Base-by-base conservation (phyloP, 352 stramenopile genomes). In the Pythium aristosporum region DNA sequence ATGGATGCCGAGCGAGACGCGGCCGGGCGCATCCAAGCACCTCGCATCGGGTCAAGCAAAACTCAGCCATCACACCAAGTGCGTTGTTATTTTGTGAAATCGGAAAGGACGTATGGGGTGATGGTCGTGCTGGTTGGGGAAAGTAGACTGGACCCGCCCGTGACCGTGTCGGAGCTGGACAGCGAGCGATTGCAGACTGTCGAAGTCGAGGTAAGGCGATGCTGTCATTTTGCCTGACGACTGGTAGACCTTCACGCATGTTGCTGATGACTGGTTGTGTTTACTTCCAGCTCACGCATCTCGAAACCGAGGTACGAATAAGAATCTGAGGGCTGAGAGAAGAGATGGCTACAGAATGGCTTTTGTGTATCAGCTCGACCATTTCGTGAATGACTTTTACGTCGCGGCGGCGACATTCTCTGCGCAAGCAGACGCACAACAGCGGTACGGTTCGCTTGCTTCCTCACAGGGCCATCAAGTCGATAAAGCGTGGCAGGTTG, bases 351-450 rank as follows among this genome's bases (percentile, higher is more conserved):
- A 30, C 25, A 30, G 25, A 30, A 39, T 39, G 34, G 34, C 34
- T n/a, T 20, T 23, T 16, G 5, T 51, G 21, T 18, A 52, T 52
- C 11, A 89, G 79, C 76, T 89, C 61, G 58, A 85, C 18, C 74
- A 75, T 48, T 87, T 90, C 23, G 69, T 90, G 7, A 58, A 79
- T 32, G 79, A 90, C 18, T 87, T 90, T 50, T 86, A 88, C 65
- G 65, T 87, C 4, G 74, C 76, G 4, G 74, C 81, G 0, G 76
- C 81, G 5, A 75, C 61, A 32, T 87, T 87, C 55, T 68, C 73
- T 9, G 61, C 74, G 2, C 79, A 88, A 37, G 61, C 63, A 0
- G 50, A 66, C 9, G 57, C 74, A 0, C 81, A 90, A 30, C 75
- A 72, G 60, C 36, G 41, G 80, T 87, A 71, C 53, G 76, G 68